A percentile compares a stretch with the other conserved stretches of the same genome.
phyloP scores from a whole-genome alignment of 371 early-diverging fungal species.

The Mortierella sp. region DNA sequence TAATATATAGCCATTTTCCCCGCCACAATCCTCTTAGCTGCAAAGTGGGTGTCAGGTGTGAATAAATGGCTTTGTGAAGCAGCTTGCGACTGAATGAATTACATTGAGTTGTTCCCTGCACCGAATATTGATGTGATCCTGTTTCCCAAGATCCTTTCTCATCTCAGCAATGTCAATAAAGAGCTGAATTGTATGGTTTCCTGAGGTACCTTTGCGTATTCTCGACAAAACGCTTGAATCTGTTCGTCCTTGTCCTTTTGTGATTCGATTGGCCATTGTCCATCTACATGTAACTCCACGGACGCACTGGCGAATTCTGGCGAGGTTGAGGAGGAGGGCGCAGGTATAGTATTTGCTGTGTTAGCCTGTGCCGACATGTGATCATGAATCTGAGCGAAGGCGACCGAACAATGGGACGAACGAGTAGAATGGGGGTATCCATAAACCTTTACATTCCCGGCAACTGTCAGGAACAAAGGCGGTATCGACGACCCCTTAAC shows the following conservation, averaged over 20 bases:
- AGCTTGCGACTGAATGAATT: neutral
- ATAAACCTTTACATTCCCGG: conserved; percentile 2
- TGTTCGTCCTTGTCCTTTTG: conserved; percentile 44
- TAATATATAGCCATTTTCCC: too few relatives aligned
- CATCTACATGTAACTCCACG: neutral
- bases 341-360: conserved; percentile 13
- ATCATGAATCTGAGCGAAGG: conserved; percentile 13
- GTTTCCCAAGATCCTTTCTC: neutral
- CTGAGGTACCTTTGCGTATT: conserved; percentile 46
- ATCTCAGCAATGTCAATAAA: neutral
- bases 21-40: too few relatives aligned
- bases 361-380: conserved; percentile 20
- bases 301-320: conserved; percentile 1
- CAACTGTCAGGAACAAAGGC: conserved; percentile 1
- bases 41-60: too few relatives aligned
- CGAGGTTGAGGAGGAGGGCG: conserved; percentile 2
- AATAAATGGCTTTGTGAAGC: too few relatives aligned
- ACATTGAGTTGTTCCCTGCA: neutral
- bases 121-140: neutral
- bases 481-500: conserved; percentile 3
- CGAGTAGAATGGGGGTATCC: conserved; percentile 1
- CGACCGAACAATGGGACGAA: conserved; percentile 4
- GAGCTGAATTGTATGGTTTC: neutral
- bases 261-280: conserved; percentile 17
- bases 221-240: conserved; percentile 46